Conservation (phyloP, 2,329 filamentous ascomycete genomes). For the Ceratocystis huliohia region DNA sequence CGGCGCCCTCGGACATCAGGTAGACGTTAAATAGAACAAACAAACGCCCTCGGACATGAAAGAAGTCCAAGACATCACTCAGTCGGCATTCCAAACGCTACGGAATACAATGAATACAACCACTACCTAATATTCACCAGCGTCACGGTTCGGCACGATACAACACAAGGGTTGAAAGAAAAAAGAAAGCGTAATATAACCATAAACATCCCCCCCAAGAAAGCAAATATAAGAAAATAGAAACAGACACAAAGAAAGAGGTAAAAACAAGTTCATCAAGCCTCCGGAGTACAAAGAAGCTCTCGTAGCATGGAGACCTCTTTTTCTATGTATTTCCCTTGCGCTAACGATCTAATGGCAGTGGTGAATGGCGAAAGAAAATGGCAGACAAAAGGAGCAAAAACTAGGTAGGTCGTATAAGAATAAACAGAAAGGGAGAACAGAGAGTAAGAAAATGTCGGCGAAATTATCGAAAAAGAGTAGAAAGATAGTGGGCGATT, state of each 20-base stretch:
- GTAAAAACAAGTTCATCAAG: background rate
- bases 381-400: constrained; percentile 3
- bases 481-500: background rate
- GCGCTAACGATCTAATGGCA: constrained; percentile 4
- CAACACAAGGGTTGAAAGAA: no score
- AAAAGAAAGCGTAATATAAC: background rate
- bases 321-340: background rate
- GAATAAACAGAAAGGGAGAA: background rate
- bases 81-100: no score
- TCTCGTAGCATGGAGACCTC: background rate
- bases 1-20: no score
- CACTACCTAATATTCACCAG: no score
- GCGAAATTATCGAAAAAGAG: constrained; percentile 5
- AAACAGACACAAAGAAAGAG: background rate
- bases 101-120: no score
- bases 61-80: no score
- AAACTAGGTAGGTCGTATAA: background rate
- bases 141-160: no score
- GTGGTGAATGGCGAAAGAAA: background rate
- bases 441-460: constrained; percentile 5
- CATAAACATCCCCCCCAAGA: background rate
- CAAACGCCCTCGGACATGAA: no score
- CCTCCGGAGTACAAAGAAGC: background rate
- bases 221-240: background rate
- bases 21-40: no score